Conservation (phyloP, 495 filamentous ascomycete species). For the Hyaloscypha variabilis region DNA sequence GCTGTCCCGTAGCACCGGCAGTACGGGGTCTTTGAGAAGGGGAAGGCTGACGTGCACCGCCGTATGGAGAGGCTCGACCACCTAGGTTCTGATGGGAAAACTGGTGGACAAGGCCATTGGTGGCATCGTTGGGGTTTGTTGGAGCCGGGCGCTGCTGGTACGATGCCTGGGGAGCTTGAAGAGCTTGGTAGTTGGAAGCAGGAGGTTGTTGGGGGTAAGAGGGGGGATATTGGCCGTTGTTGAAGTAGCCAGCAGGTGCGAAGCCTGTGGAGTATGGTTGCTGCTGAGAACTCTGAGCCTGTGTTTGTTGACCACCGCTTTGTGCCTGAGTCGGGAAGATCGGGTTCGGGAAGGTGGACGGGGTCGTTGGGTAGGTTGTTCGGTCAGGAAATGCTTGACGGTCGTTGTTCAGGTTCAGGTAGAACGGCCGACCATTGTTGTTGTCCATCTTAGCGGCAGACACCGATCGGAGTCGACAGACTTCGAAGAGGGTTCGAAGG, state of each 20-base stretch:
- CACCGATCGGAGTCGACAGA: slow-evolving; percentile 46
- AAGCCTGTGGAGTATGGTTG: slow-evolving; percentile 52
- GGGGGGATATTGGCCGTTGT: slow-evolving; percentile 50
- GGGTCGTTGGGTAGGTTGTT: slow-evolving; percentile 92
- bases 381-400: slow-evolving; percentile 66
- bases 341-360: slow-evolving; percentile 93
- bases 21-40: slow-evolving; percentile 78
- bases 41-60: slow-evolving; percentile 64
- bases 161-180: slow-evolving; percentile 41
- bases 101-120: slow-evolving; percentile 88
- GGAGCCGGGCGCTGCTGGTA: slow-evolving; percentile 60
- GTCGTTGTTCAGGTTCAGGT: slow-evolving; percentile 75
- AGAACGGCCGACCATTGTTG: slow-evolving; percentile 63
- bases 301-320: slow-evolving; percentile 38
- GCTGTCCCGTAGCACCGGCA: slow-evolving; percentile 64
- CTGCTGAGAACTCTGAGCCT: slow-evolving; percentile 24
- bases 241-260: slow-evolving; percentile 64
- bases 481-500: slow-evolving; percentile 26
- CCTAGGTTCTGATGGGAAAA: slow-evolving; percentile 97
- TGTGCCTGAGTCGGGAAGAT: slow-evolving; percentile 59
- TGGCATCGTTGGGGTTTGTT: slow-evolving; percentile 64
- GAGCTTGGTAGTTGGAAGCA: slow-evolving; percentile 38
- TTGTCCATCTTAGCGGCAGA: slow-evolving; percentile 28
- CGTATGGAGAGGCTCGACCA: slow-evolving; percentile 67
- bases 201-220: slow-evolving; percentile 33